Conservation (phyloP, 1,284 basidiomycete species). For the Irpex rosettiformis region DNA sequence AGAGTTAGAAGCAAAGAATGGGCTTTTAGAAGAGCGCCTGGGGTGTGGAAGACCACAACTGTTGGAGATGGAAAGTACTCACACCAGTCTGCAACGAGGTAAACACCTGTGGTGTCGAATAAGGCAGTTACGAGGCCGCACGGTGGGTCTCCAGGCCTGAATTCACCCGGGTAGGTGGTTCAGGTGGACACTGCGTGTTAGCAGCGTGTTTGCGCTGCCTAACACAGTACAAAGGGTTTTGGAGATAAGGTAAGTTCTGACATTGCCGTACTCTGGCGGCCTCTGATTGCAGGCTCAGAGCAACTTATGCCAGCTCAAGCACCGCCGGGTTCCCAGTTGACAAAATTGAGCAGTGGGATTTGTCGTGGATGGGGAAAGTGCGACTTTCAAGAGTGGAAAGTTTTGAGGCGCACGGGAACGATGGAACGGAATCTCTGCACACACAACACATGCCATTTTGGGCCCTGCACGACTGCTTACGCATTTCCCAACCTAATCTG, state of each 20-base stretch:
- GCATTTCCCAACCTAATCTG: constrained; percentile 18
- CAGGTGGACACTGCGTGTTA: constrained; percentile 50
- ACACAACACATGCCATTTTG: constrained; percentile 23
- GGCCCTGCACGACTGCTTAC: constrained; percentile 15
- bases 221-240: constrained; percentile 50
- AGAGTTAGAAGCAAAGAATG: constrained; percentile 2
- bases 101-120: constrained; percentile 38
- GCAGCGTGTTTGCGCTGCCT: constrained; percentile 55
- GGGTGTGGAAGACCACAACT: constrained; percentile 20
- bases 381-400: constrained; percentile 23
- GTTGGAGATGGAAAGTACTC: constrained; percentile 23
- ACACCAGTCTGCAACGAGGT: constrained; percentile 35
- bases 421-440: constrained; percentile 16
- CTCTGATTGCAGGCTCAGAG: constrained; percentile 22
- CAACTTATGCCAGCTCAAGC: constrained; percentile 5
- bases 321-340: constrained; percentile 24
- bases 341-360: constrained; percentile 21
- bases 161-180: constrained; percentile 60
- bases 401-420: constrained; percentile 24
- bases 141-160: constrained; percentile 53
- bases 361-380: constrained; percentile 26
- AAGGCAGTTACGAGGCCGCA: constrained; percentile 53
- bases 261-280: constrained; percentile 18
- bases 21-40: neutral
- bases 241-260: constrained; percentile 44